Percentiles rank a stretch among this genome's conserved stretches.
Conservation (phyloP, 2,329 filamentous ascomycete genomes). For the Zalaria obscura region DNA sequence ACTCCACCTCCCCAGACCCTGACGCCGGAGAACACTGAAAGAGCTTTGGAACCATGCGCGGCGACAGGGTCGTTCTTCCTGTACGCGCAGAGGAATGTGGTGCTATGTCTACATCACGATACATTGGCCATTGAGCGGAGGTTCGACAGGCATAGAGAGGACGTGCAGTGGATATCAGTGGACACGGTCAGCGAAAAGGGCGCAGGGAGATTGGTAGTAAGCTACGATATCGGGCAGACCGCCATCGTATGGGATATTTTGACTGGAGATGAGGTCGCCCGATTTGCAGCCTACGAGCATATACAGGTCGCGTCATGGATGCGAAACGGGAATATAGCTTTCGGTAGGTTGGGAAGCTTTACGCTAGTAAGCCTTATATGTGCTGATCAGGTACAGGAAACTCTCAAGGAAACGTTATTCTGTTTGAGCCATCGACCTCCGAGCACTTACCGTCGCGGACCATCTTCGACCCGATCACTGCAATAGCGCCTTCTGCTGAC, state of each 20-base stretch:
- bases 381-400: conserved; percentile 50
- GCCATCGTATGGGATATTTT: conserved; percentile 95
- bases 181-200: conserved; percentile 85
- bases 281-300: conserved; percentile 85
- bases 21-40: conserved; percentile 31
- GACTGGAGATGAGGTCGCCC: conserved; percentile 76
- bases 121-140: conserved; percentile 76
- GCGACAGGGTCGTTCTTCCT: conserved; percentile 85
- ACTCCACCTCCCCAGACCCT: conserved; percentile 27
- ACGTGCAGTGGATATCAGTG: conserved; percentile 71
- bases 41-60: conserved; percentile 69
- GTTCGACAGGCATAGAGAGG: conserved; percentile 71
- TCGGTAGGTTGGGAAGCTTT: conserved; percentile 51
- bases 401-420: conserved; percentile 77
- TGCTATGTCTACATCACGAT: conserved; percentile 86
- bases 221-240: conserved; percentile 80
- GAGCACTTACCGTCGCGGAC: conserved; percentile 87
- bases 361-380: conserved; percentile 1
- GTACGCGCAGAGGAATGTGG: conserved; percentile 67
- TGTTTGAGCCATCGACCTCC: conserved; percentile 85
- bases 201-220: conserved; percentile 74
- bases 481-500: conserved; percentile 75
- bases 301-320: conserved; percentile 84
- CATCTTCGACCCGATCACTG: conserved; percentile 90
- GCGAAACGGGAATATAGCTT: conserved; percentile 91